Base-by-base conservation (phyloP, 2,329 filamentous ascomycete genomes). In the Chaetothyriales sp. region DNA sequence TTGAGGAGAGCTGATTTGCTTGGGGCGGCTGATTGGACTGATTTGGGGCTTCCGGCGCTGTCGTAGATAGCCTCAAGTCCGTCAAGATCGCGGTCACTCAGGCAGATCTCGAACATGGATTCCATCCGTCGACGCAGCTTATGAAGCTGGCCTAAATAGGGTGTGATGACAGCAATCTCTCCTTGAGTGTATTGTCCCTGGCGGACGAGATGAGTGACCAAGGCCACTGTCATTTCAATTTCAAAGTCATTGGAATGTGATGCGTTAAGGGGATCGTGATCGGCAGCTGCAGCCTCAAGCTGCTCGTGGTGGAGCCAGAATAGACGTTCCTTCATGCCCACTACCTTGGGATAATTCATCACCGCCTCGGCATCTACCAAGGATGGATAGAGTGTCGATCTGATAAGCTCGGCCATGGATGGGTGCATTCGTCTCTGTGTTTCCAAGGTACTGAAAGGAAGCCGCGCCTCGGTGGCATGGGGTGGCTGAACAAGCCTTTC, bases 121-220 rank as follows among this genome's bases (percentile, higher is more conserved):
- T 62, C 53, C 48, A 78, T 58, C 2, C 57, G 60, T 18, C 56
- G 50, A 9, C 70, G 66, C 7, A 80, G 58, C 48, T 70, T 71
- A 25, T 72, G 68, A 1, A 80, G 64, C 53, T 80, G 76, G 0
- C 74, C 74, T 1, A 73, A 55, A 56, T 80, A 80, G 0, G 77
- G 76, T 0, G 84, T 88, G 5, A 89, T 62, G 0, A 90, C 77
- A 0, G 83, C 82, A 53, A 89, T 85, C 1, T 88, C 80, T 0
- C 70, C 70, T 0, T 67, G 65, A 0, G 63, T 64, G 61, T 89
- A 87, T 0, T 59, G 61, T 0, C 83, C 83, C 61, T 89, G 84
- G 0, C 74, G 71, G 4, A 83, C 69, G 0, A 89, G 65, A 60
- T 89, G 83, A 0, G 72, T 73, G 0, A 87, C 78, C 0, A 89